Evolutionary conservation across 192 early-diverging fungal genomes (phyloP).

Genomic region (Coemansia sp.): DNA sequence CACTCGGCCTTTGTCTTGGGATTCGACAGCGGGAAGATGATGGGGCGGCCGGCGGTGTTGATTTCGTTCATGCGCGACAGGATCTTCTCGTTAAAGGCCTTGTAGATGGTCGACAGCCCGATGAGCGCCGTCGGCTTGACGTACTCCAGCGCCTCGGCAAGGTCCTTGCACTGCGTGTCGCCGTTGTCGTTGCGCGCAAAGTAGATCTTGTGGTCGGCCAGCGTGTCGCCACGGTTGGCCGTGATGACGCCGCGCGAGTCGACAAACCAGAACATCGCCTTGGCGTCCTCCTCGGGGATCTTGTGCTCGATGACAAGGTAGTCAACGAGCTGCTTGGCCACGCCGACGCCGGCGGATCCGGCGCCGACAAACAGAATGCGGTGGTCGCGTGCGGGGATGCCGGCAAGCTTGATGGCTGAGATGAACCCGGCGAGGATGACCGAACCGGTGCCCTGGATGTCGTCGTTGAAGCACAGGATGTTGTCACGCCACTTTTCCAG

Average conservation of each 20-base stretch:
- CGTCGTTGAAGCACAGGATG: slow-evolving; percentile 90
- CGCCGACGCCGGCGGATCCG: slow-evolving; percentile 92
- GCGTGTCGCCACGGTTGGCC: slow-evolving; percentile 78
- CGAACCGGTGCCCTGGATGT: slow-evolving; percentile 70
- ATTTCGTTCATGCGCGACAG: slow-evolving; percentile 73
- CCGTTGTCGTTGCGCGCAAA: slow-evolving; percentile 87
- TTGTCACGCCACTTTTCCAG: slow-evolving; percentile 75
- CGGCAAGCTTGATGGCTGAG: slow-evolving; percentile 72
- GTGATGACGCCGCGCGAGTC: slow-evolving; percentile 94
- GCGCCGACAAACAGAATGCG: slow-evolving; percentile 93
- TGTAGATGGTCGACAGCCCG: slow-evolving; percentile 78
- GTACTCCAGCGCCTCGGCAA: slow-evolving; percentile 78
- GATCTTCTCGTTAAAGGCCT: slow-evolving; percentile 73
- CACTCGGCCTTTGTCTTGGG: slow-evolving; percentile 91
- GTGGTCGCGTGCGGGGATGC: slow-evolving; percentile 70
- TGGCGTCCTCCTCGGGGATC: slow-evolving; percentile 66
- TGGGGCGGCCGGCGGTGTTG: slow-evolving; percentile 65
- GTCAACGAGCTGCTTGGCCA: slow-evolving; percentile 85
- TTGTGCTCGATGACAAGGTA: slow-evolving; percentile 76
- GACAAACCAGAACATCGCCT: slow-evolving; percentile 72
- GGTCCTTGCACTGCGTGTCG: slow-evolving; percentile 69
- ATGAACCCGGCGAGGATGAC: slow-evolving; percentile 93
- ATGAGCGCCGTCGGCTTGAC: slow-evolving; percentile 90
- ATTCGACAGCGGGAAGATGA: slow-evolving; percentile 91
- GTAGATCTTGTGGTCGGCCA: slow-evolving; percentile 80